phyloP scores from a whole-genome alignment of 2,329 filamentous ascomycete species.

The Triangularia verruculosa region DNA sequence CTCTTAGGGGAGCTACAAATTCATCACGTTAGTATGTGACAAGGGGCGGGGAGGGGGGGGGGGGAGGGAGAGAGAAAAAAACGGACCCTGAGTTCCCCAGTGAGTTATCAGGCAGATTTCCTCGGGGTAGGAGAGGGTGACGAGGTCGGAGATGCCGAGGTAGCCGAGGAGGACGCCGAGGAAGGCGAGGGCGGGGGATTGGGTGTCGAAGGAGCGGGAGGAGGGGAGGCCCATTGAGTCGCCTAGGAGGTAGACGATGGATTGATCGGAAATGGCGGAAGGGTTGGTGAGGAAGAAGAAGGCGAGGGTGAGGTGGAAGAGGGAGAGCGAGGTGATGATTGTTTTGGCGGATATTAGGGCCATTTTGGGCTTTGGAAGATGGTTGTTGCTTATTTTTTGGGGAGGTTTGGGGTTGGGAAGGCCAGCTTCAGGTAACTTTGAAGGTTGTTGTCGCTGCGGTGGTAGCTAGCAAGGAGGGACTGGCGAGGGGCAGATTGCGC shows the following conservation, averaged over 20 bases:
- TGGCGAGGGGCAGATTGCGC: neutral
- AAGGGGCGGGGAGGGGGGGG: constrained; percentile 14
- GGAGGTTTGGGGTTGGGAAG: neutral
- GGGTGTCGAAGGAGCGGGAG: constrained; percentile 63
- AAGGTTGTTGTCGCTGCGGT: too few species aligned
- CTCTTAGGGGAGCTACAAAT: constrained; percentile 57
- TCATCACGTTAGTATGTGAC: constrained; percentile 13
- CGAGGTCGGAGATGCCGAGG: constrained; percentile 60
- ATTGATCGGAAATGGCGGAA: constrained; percentile 69
- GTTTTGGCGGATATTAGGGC: constrained; percentile 75
- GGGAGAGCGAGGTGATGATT: constrained; percentile 75
- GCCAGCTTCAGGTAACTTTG: neutral
- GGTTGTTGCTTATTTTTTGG: neutral
- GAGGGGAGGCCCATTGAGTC: constrained; percentile 76
- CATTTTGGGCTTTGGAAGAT: constrained; percentile 54
- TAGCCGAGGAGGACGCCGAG: constrained; percentile 65
- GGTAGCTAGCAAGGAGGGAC: too few species aligned
- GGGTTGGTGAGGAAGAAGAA: constrained; percentile 81
- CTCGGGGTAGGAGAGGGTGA: constrained; percentile 65
- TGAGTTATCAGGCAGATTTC: constrained; percentile 61
- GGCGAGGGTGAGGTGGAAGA: constrained; percentile 81
- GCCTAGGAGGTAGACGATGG: constrained; percentile 75
- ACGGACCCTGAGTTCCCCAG: constrained; percentile 63
- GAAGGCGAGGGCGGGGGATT: constrained; percentile 70
- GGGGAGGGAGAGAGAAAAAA: constrained; percentile 41